Base-by-base conservation (phyloP, 768 basidiomycete species). In the Phaeolepiota aurea region DNA sequence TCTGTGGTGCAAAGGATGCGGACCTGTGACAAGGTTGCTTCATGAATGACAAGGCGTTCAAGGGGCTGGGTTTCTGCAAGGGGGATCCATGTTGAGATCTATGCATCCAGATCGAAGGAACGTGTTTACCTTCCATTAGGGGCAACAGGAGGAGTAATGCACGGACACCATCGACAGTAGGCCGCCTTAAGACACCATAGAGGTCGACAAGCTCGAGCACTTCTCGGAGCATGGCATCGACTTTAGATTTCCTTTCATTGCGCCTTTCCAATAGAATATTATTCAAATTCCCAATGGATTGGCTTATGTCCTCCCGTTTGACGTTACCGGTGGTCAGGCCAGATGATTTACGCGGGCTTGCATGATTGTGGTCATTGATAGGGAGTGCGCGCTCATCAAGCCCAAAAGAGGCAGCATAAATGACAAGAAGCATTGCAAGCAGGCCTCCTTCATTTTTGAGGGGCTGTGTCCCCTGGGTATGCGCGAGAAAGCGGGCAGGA, bases 341-440 rank as follows among this genome's bases (percentile, higher is more conserved):
- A 1, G 46, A 39, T 14, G 45, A 12, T 31, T 20, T 28, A 16
- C 14, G 15, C 7, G 50, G 19, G 14, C 38, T 37, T 10, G 45
- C 44, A 4, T 56, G 55, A 28, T 56, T 38, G 28, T 55, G 50
- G n/a, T 63, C 58, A 18, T 45, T 44, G 32, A 65, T 60, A 14
- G 82, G 77, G 12, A 72, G 53, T 25, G 90, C 92, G 32, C 67
- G 71, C 50, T 90, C 87, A 56, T 93, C 77, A 34, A 94, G 65
- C 30, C 92, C 93, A 56, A 88, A 92, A 28, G 87, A 89, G 3
- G 81, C 76, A 0, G 89, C 92, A 90, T 90, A 96, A 15, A 84
- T 77, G 32, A 87, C 87, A 15, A 94, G 69, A 20, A 87, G 61
- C 71, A 87, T 83, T 14, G 80, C 72, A 30, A 96, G 70, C 42